Evolutionary conservation across 2,329 filamentous ascomycete species (phyloP).

Genomic region (Hymenoscyphus albidus): DNA sequence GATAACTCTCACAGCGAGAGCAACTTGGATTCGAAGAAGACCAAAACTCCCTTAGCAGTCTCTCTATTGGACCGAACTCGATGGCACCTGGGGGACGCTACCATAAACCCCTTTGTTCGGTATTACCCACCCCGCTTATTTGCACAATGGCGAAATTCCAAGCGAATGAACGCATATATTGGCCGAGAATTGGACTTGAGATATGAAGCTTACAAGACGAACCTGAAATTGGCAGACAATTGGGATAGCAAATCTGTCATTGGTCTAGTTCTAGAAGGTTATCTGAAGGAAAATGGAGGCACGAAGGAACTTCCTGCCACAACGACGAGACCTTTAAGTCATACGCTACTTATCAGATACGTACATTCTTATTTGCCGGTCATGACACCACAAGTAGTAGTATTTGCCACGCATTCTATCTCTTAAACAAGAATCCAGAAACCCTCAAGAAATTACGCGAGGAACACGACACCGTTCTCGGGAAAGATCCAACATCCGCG

Average conservation of each 20-base stretch:
- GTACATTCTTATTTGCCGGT: conserved; percentile 27
- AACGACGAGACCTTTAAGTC: conserved; percentile 15
- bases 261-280: conserved; percentile 23
- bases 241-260: conserved; percentile 21
- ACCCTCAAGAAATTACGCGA: conserved; percentile 14
- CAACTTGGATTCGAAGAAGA: conserved; percentile 21
- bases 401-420: conserved; percentile 17
- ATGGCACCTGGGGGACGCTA: conserved; percentile 20
- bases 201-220: conserved; percentile 10
- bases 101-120: conserved; percentile 20
- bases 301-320: conserved; percentile 1
- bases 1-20: not conserved
- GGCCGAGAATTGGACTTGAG: conserved; percentile 23
- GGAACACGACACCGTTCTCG: conserved; percentile 25
- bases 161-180: conserved; percentile 26
- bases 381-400: conserved; percentile 24
- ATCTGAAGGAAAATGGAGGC: conserved; percentile 16
- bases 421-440: conserved; percentile 17
- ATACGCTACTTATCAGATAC: conserved; percentile 13
- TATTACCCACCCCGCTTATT: conserved; percentile 3
- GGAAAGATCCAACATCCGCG: conserved; percentile 13
- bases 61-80: conserved; percentile 15
- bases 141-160: conserved; percentile 20
- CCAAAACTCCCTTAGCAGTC: conserved; percentile 21
- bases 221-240: conserved; percentile 4